Evolutionary conservation across 75 land plant genomes (phyloP).

Genomic region (Pseudotsuga menziesii): DNA sequence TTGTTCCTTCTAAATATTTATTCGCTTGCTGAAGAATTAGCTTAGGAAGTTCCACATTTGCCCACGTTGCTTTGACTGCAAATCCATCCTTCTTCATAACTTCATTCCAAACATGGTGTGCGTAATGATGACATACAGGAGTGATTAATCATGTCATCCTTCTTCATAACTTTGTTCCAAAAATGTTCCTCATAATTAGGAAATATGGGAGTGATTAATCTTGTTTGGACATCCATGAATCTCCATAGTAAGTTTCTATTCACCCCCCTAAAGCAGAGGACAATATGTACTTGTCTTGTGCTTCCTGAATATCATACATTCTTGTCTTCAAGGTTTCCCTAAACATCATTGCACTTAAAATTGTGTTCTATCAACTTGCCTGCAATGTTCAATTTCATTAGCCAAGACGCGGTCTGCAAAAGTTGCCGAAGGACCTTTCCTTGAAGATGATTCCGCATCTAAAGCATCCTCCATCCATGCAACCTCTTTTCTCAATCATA

Average conservation of each 20-base stretch:
- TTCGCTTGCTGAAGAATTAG: constrained; percentile 67
- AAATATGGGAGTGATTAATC: constrained; percentile 77
- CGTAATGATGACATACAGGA: constrained; percentile 47
- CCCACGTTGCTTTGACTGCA: constrained; percentile 74
- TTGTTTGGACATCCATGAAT: constrained; percentile 91
- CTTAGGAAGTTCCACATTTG: constrained; percentile 40
- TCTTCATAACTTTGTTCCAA: too few species aligned
- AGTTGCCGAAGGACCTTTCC: constrained; percentile 45
- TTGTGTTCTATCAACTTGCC: constrained; percentile 49
- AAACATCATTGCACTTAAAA: constrained; percentile 60
- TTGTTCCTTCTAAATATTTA: constrained; percentile 69
- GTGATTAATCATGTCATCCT: too few species aligned
- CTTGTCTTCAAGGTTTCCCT: constrained; percentile 84
- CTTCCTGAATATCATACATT: constrained; percentile 13
- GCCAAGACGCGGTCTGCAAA: constrained; percentile 77
- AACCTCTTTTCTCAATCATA: too few species aligned
- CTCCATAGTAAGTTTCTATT: constrained; percentile 57
- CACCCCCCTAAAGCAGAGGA: constrained; percentile 42
- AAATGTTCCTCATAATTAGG: not conserved
- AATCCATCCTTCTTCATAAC: constrained; percentile 54
- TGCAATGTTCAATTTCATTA: constrained; percentile 81
- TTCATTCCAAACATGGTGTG: constrained; percentile 71
- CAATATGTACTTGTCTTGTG: constrained; percentile 72
- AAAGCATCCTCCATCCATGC: too few species aligned
- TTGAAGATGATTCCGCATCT: not conserved